A percentile compares a stretch with the other conserved stretches of the same genome.
These are phyloP conservation scores for Populus hybrid DNA, from an alignment of 441 rosid species.

Conservation along the genomic window DNA sequence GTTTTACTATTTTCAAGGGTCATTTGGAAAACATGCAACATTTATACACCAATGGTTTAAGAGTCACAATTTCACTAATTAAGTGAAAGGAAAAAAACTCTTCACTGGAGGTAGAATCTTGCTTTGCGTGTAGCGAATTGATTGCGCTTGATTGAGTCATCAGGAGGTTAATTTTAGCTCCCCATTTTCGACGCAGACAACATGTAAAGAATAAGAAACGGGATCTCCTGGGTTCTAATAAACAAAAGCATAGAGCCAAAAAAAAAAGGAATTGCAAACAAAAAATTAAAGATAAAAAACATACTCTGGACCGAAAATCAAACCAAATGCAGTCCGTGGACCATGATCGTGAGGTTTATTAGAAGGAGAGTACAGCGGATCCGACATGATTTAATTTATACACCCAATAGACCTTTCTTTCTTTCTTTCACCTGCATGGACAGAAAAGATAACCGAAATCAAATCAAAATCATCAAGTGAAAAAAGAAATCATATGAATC, in stretches of 20 bases:
- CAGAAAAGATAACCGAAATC: neutral
- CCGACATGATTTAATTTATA: slow-evolving; percentile 17
- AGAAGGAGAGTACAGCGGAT: slow-evolving; percentile 15
- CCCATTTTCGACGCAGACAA: neutral
- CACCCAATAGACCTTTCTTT: neutral
- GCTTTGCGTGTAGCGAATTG: neutral
- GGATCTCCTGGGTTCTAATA: neutral
- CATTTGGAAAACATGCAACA: neutral
- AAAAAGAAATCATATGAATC: neutral
- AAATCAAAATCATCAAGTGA: neutral
- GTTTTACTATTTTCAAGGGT: neutral
- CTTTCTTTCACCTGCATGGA: slow-evolving; percentile 9
- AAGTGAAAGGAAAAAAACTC: neutral
- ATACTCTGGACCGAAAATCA: slow-evolving; percentile 4
- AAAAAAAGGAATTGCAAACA: neutral
- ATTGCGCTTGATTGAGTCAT: neutral
- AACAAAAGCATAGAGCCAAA: neutral
- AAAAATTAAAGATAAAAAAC: neutral
- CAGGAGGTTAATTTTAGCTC: neutral
- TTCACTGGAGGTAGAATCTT: neutral
- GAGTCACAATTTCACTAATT: neutral
- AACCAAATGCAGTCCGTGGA: slow-evolving; percentile 4
- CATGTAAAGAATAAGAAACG: neutral
- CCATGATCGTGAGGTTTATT: slow-evolving; percentile 11
- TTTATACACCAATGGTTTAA: neutral